phyloP scores from a whole-genome alignment of 2,329 filamentous ascomycete genomes.

The Elsinoe fawcettii region DNA sequence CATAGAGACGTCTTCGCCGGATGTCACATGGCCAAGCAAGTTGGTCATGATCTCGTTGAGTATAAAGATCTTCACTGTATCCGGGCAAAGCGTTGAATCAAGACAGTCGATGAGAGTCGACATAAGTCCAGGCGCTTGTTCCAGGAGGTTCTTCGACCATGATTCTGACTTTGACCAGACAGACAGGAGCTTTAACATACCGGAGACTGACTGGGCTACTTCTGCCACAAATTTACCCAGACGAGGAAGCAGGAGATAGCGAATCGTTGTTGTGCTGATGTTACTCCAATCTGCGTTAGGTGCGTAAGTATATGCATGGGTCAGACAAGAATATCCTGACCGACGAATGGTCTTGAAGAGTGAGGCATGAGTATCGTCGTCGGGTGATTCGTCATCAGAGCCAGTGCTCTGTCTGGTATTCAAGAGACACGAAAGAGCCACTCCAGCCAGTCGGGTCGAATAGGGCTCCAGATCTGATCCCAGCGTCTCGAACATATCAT shows the following conservation, averaged over 20 bases:
- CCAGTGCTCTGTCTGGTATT: slow-evolving; percentile 48
- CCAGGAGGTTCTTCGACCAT: slow-evolving; percentile 62
- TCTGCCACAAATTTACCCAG: slow-evolving; percentile 72
- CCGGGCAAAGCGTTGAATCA: slow-evolving; percentile 64
- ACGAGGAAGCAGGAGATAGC: slow-evolving; percentile 68
- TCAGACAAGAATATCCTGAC: slow-evolving; percentile 73
- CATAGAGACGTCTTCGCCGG: slow-evolving; percentile 26
- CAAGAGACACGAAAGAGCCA: slow-evolving; percentile 74
- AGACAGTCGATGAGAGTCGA: slow-evolving; percentile 65
- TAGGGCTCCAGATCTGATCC: slow-evolving; percentile 65
- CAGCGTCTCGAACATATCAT: slow-evolving; percentile 76
- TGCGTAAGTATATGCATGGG: slow-evolving; percentile 67
- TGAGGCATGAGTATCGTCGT: slow-evolving; percentile 37
- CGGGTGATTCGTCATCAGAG: slow-evolving; percentile 27
- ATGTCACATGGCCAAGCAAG: slow-evolving; percentile 51
- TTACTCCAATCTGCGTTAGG: slow-evolving; percentile 62
- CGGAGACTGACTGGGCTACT: slow-evolving; percentile 83
- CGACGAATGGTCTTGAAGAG: slow-evolving; percentile 60
- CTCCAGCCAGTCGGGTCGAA: slow-evolving; percentile 60
- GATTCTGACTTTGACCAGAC: slow-evolving; percentile 67
- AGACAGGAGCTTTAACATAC: slow-evolving; percentile 68
- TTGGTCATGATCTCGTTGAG: slow-evolving; percentile 65
- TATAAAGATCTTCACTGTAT: slow-evolving; percentile 77
- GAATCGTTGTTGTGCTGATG: slow-evolving; percentile 63
- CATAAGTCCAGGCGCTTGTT: slow-evolving; percentile 54